Base-by-base conservation (phyloP, 441 rosid species). In the Erysimum cheiri region DNA sequence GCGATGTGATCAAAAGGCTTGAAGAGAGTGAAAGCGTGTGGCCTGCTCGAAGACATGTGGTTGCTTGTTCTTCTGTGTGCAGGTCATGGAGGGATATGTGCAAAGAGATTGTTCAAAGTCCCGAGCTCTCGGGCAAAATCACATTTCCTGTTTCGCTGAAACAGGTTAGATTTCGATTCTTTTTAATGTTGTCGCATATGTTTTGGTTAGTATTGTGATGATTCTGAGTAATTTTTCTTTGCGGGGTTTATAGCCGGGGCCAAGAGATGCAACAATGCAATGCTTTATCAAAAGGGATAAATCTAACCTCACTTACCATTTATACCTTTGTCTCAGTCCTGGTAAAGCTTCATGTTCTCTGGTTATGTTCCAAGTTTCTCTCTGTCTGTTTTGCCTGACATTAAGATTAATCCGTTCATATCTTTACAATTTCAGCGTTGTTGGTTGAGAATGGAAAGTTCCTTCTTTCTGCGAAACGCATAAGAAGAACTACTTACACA, bases 1-100 rank as follows among this genome's bases (percentile, higher is more conserved):
- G 84, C 4, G 98, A 94, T 70, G 99, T 94, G 70, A 92, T 94
- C 67, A 92, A 85, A 82, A 84, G 97, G 76, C 84, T 94, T 60
- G 98, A 94, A 83, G 94, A 89, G 24, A 92, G 98, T 26, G 99
- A 92, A 82, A 82, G 91, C 59, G 81, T 71, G 0, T 94, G 99
- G 99, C 99, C 99, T 73, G 83, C 91, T 75, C 92, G 98, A 35
- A 88, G 69, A 79, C 80, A 94, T 71, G 98, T 94, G 26, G 96
- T 94, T 67, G 89, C 98, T 31, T 94, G 98, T 76, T 98, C 98
- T 74, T 89, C 96, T 0, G 98, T 94, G 6, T 94, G 99, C 74
- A 84, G 90, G 68, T 84, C 98, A 5, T 94, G 99, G 99, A 92
- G 97, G 73, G 93, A 87, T 54, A 90, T 92, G 94, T 94, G 98